Percentiles rank a stretch among this genome's conserved stretches.
Evolutionary conservation across 352 stramenopile genomes (phyloP).

Genomic region (Phytophthora tubulina): DNA sequence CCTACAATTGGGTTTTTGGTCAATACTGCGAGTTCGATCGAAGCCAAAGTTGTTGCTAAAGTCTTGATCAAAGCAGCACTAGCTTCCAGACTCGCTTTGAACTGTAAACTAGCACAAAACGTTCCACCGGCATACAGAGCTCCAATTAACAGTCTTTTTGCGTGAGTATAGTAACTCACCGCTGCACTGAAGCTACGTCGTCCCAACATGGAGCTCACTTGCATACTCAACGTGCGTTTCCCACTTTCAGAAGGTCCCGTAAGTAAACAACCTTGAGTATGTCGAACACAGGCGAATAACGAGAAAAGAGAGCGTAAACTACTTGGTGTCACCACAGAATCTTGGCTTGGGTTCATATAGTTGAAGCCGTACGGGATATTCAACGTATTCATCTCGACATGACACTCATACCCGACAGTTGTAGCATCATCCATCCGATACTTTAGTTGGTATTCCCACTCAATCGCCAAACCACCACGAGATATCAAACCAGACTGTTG

Average conservation of each 20-base stretch:
- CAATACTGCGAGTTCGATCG: conserved; percentile 51
- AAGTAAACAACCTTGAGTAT: conserved; percentile 42
- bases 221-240: conserved; percentile 51
- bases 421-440: conserved; percentile 69
- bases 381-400: conserved; percentile 62
- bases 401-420: conserved; percentile 70
- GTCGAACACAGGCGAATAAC: conserved; percentile 57
- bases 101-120: conserved; percentile 40
- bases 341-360: conserved; percentile 46
- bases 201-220: conserved; percentile 59
- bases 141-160: conserved; percentile 54
- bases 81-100: conserved; percentile 1
- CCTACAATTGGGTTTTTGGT: conserved; percentile 40
- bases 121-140: conserved; percentile 51
- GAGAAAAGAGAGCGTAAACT: conserved; percentile 65
- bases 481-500: neutral
- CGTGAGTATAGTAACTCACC: conserved; percentile 39
- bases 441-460: conserved; percentile 70
- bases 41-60: conserved; percentile 33
- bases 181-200: conserved; percentile 47
- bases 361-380: conserved; percentile 75
- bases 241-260: conserved; percentile 34
- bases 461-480: conserved; percentile 23
- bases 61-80: conserved; percentile 36
- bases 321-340: conserved; percentile 53